Evolutionary conservation across 345 rosid genomes (phyloP).

Genomic region (Camelina hispida): DNA sequence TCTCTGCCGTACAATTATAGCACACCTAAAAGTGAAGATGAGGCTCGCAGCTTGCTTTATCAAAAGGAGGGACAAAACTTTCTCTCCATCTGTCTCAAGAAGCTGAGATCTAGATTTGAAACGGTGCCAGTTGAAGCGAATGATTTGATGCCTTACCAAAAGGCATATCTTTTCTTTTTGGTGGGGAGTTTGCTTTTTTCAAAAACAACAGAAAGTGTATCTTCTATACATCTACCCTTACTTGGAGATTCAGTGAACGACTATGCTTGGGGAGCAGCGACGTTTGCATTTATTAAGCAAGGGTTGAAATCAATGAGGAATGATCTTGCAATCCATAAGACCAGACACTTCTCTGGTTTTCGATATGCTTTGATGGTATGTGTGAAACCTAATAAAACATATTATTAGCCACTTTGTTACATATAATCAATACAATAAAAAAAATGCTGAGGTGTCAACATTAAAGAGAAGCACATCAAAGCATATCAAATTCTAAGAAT

Average conservation of each 20-base stretch:
- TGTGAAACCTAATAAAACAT: no score
- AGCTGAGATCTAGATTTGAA: not conserved
- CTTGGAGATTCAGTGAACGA: not conserved
- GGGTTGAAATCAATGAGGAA: not conserved
- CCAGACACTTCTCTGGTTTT: no score
- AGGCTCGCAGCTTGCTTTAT: not conserved
- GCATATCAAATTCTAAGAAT: no score
- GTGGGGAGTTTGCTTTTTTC: not conserved
- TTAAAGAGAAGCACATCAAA: no score
- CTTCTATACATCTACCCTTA: not conserved
- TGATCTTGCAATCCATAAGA: no score
- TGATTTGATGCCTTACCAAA: conserved; percentile 2
- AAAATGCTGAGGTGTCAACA: no score
- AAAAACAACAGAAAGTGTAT: not conserved
- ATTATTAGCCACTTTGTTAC: no score
- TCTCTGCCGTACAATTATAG: no score
- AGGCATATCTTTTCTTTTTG: conserved; percentile 5
- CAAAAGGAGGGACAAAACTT: not conserved
- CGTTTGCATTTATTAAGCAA: not conserved
- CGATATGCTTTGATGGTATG: no score
- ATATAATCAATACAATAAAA: no score
- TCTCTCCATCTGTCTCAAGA: not conserved
- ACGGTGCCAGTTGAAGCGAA: no score
- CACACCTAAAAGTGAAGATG: no score
- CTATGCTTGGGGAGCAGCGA: not conserved